A percentile compares a stretch with the other conserved stretches of the same genome.
These are phyloP conservation scores for Puccinia novopanici DNA, from an alignment of 1,284 basidiomycete species.

Conservation along the genomic window DNA sequence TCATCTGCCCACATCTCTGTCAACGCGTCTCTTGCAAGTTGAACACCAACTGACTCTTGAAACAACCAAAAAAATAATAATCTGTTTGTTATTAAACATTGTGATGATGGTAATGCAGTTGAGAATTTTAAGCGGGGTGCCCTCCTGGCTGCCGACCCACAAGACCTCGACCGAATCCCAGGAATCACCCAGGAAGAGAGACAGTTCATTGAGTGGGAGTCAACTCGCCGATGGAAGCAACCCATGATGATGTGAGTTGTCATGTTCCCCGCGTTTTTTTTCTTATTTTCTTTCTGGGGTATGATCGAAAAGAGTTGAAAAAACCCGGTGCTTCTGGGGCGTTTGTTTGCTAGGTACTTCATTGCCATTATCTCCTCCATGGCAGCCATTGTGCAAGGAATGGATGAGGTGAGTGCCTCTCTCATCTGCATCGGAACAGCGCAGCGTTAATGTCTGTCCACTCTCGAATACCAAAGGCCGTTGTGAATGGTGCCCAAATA, in stretches of 20 bases:
- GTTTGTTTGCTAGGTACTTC: too few relatives aligned
- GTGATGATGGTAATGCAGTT: conserved; percentile 6
- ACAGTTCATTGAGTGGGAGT: conserved; percentile 14
- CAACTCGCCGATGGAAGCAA: conserved; percentile 28
- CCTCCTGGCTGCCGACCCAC: conserved; percentile 66
- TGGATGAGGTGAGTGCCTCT: conserved; percentile 54
- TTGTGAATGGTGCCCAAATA: conserved; percentile 45
- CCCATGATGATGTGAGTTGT: too few relatives aligned
- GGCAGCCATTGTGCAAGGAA: conserved; percentile 58
- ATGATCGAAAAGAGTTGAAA: not conserved
- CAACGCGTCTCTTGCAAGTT: too few relatives aligned
- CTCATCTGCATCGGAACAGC: not conserved
- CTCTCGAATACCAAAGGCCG: too few relatives aligned
- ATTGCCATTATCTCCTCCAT: conserved; percentile 57
- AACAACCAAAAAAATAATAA: not conserved
- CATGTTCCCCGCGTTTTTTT: too few relatives aligned
- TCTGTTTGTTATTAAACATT: not conserved
- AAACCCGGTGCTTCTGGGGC: conserved; percentile 47
- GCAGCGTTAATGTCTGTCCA: not conserved
- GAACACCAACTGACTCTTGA: not conserved
- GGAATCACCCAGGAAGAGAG: conserved; percentile 65
- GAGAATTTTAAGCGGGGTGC: conserved; percentile 67
- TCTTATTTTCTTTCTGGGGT: not conserved
- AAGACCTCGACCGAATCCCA: conserved; percentile 64
- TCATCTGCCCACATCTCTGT: too few relatives aligned